Conservation (phyloP, 768 basidiomycete species). For the Suillus subaureus region DNA sequence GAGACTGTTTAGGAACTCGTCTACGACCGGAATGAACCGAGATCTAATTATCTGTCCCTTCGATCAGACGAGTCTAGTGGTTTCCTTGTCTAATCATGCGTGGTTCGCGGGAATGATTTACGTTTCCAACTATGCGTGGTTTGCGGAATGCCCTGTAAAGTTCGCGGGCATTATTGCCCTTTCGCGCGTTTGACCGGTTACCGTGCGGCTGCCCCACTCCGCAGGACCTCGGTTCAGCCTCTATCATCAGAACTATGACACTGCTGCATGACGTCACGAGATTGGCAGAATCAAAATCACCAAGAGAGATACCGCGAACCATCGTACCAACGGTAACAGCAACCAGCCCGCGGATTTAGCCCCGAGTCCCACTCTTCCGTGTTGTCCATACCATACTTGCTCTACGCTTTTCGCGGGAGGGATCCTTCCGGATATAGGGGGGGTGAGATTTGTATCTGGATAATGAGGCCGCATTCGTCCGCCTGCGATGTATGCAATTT, state of each 20-base stretch:
- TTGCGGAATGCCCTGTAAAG: no score
- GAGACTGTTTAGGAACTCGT: neutral
- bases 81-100: neutral
- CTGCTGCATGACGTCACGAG: neutral
- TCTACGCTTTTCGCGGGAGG: neutral
- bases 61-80: neutral
- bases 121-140: neutral
- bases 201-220: neutral
- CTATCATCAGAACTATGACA: neutral
- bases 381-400: neutral
- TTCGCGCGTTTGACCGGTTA: neutral
- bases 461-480: neutral
- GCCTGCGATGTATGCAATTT: neutral
- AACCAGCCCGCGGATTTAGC: neutral
- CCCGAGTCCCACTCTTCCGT: neutral
- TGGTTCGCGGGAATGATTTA: neutral
- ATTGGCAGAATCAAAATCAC: neutral
- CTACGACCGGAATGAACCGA: neutral
- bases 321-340: neutral
- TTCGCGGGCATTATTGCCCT: conserved; percentile 3
- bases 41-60: neutral
- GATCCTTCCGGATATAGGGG: neutral
- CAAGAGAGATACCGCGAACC: neutral
- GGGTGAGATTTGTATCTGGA: neutral
- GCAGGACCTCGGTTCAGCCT: neutral